These are phyloP conservation scores for Camelina laxa DNA, from an alignment of 345 rosid genomes.

Conservation along the genomic window DNA sequence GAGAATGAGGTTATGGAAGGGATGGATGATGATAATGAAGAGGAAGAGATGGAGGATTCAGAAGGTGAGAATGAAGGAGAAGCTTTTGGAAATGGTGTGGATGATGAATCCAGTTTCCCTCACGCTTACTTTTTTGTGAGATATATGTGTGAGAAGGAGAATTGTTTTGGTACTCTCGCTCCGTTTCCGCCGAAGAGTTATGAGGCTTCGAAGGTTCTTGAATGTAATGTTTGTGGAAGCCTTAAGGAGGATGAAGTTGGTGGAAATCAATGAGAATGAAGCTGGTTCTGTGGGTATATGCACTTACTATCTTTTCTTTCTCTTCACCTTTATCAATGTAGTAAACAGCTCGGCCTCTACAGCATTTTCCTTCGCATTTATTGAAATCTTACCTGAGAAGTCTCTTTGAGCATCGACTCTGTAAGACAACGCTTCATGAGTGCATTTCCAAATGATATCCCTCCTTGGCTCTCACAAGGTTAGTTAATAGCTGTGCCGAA, in stretches of 20 bases:
- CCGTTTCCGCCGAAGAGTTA: constrained; percentile 59
- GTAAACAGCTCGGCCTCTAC: no score
- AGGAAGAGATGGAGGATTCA: constrained; percentile 45
- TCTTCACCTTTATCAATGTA: no score
- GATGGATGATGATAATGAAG: constrained; percentile 51
- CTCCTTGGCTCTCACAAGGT: no score
- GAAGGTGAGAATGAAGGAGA: constrained; percentile 34
- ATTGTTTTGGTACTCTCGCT: constrained; percentile 83
- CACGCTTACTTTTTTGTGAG: constrained; percentile 83
- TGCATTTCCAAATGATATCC: no score
- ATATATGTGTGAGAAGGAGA: constrained; percentile 69
- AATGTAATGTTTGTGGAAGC: constrained; percentile 86
- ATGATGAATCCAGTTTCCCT: constrained; percentile 57
- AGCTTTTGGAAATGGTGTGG: constrained; percentile 29
- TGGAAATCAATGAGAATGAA: neutral
- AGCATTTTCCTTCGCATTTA: no score
- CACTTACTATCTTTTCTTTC: no score
- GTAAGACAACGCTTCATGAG: no score
- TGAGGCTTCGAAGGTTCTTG: constrained; percentile 57
- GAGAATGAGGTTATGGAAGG: constrained; percentile 47
- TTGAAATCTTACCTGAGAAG: no score
- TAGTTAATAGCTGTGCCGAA: no score
- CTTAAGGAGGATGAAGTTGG: constrained; percentile 55
- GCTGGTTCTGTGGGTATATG: neutral
- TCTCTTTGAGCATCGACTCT: no score